Base-by-base conservation (phyloP, 1,284 basidiomycete genomes). In the Apiotrichum akiyoshidainum region DNA sequence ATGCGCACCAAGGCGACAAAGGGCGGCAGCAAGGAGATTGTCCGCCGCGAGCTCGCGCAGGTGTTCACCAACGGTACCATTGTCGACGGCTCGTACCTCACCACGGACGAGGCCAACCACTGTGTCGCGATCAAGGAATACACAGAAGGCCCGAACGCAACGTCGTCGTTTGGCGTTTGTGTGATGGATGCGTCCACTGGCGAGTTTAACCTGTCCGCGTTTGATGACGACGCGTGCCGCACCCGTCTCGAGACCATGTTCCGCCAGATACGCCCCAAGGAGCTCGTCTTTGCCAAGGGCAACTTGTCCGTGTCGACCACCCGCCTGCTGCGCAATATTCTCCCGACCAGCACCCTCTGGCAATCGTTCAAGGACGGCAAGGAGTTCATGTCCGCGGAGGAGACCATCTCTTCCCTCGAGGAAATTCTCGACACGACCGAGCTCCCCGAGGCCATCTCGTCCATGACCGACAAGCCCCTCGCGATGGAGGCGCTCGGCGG, bases 61-160 rank as follows among this genome's bases (percentile, higher is more conserved):
- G 92, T 99, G 41, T 89, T 95, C 74, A 99, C 96, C 0, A 92
- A 92, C 59, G 96, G 96, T 10, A 99, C 96, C 0, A 87, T 99
- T 33, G 89, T 98, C 55, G 96, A 99, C 68, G 86, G 87, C 8
- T 85, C 87, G 46, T 86, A 96, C 59, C 82, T 99, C 31, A 89
- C 85, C 1, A 90, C 97, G 61, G 96, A 99, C 65, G 89, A 98
- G 78, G 91, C 91, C 4, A 92, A 90, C 21, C 96, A 99, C 75
- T 98, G 94, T 69, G 85, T 99, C 17, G 87, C 92, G 4, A 87
- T 99, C 75, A 88, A 88, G 76, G 67, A 77, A 68, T 58, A 63
- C 54, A 40, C 63, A 64, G 41, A 66, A 10, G 67, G 68, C 14
- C 61, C 64, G 5, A 63, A 54, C 50, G 62, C 57, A 1, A 68